These are phyloP conservation scores for Isoetes engelmannii DNA, from an alignment of 83 land plant species.

Conservation along the genomic window DNA sequence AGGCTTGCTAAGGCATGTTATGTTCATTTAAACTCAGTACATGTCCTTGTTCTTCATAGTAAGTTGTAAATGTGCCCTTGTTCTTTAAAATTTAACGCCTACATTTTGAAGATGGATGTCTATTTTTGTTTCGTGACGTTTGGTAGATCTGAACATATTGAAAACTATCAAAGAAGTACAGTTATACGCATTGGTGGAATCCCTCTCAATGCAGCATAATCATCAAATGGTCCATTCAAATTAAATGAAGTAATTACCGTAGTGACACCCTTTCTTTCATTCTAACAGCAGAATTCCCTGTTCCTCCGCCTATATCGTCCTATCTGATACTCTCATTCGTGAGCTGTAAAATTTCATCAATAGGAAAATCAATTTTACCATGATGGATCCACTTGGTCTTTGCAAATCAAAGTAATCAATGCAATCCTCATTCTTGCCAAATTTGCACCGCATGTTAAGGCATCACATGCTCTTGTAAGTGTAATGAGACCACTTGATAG, in stretches of 20 bases:
- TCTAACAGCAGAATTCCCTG: constrained; percentile 39
- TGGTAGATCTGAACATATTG: too few species aligned
- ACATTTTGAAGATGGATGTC: too few species aligned
- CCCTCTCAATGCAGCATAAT: constrained; percentile 45
- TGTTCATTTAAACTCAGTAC: too few species aligned
- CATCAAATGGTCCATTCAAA: constrained; percentile 34
- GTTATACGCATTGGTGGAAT: constrained; percentile 45
- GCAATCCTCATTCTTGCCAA: background rate
- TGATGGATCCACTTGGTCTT: constrained; percentile 2
- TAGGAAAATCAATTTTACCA: background rate
- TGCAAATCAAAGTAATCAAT: background rate
- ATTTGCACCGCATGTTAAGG: background rate
- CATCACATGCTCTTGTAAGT: constrained; percentile 6
- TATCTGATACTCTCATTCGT: constrained; percentile 28
- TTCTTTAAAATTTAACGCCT: too few species aligned
- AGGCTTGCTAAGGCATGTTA: too few species aligned
- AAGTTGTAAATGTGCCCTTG: too few species aligned
- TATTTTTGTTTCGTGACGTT: too few species aligned
- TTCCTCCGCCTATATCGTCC: constrained; percentile 49
- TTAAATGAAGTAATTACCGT: constrained; percentile 39
- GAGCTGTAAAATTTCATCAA: background rate
- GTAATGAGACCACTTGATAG: constrained; percentile 1
- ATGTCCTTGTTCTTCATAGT: too few species aligned
- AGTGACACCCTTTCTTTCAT: constrained; percentile 39
- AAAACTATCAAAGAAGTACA: constrained; percentile 53